Conservation (phyloP, 2,329 filamentous ascomycete species). For the Hypoxylon rubiginosum region DNA sequence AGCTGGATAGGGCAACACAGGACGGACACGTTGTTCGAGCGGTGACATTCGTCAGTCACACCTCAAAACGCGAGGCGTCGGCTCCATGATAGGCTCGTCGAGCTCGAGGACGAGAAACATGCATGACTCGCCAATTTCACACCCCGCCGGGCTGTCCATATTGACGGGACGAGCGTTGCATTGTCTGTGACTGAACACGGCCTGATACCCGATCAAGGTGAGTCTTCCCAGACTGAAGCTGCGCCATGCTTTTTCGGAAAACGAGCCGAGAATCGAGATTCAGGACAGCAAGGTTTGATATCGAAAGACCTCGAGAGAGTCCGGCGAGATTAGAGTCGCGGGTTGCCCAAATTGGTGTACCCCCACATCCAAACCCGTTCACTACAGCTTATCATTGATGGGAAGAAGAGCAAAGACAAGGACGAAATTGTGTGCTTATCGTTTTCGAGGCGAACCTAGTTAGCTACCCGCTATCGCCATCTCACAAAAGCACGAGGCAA, state of each 20-base stretch:
- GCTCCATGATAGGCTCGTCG: constrained; percentile 33
- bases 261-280: constrained; percentile 34
- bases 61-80: constrained; percentile 32
- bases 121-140: constrained; percentile 31
- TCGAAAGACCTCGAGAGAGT: background rate
- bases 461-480: background rate
- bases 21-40: constrained; percentile 33
- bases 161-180: constrained; percentile 32
- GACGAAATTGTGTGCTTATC: constrained; percentile 1
- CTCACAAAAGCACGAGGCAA: constrained; percentile 1
- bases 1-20: constrained; percentile 40
- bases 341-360: constrained; percentile 1
- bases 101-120: constrained; percentile 34
- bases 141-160: constrained; percentile 9
- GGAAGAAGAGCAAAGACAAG: background rate
- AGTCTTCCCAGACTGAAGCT: constrained; percentile 1
- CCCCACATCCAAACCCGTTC: constrained; percentile 1
- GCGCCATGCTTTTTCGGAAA: constrained; percentile 10
- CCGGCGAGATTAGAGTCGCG: background rate
- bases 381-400: too few relatives aligned
- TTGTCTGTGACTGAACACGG: constrained; percentile 24
- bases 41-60: constrained; percentile 35
- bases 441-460: background rate
- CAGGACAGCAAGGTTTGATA: constrained; percentile 15
- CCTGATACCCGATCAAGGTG: constrained; percentile 29